phyloP scores from a whole-genome alignment of 2,329 filamentous ascomycete species.

The Epichloe gansuensis region DNA sequence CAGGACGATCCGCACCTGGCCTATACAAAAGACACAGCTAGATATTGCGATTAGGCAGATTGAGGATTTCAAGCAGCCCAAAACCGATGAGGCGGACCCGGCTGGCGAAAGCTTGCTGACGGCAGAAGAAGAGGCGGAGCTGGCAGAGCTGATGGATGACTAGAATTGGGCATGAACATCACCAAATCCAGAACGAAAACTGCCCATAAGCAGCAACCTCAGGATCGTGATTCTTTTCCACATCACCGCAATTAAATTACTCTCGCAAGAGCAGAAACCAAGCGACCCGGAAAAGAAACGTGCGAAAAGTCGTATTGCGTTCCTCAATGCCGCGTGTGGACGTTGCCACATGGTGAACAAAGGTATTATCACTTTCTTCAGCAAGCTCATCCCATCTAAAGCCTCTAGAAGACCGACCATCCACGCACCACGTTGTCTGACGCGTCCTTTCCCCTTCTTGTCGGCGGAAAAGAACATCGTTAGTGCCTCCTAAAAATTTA shows the following conservation, averaged over 20 bases:
- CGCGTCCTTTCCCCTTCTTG: not conserved
- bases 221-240: not conserved
- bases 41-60: slow-evolving; percentile 35
- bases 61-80: slow-evolving; percentile 32
- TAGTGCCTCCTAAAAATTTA: not conserved
- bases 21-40: slow-evolving; percentile 48
- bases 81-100: slow-evolving; percentile 29
- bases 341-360: not conserved
- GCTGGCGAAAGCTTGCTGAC: slow-evolving; percentile 48
- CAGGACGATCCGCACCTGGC: slow-evolving; percentile 76
- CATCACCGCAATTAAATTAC: not conserved
- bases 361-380: not conserved
- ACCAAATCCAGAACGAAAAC: not conserved
- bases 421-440: not conserved
- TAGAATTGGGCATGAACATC: slow-evolving; percentile 11
- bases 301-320: not conserved
- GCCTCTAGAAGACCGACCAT: too few species aligned
- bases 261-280: too few species aligned
- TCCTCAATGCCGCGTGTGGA: not conserved
- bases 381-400: not conserved
- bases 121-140: slow-evolving; percentile 80
- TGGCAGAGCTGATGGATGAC: slow-evolving; percentile 82
- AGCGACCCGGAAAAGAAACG: not conserved
- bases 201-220: not conserved
- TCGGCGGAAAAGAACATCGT: not conserved